Base-by-base conservation (phyloP, 2,329 filamentous ascomycete species). In the Fusarium duplospermum region DNA sequence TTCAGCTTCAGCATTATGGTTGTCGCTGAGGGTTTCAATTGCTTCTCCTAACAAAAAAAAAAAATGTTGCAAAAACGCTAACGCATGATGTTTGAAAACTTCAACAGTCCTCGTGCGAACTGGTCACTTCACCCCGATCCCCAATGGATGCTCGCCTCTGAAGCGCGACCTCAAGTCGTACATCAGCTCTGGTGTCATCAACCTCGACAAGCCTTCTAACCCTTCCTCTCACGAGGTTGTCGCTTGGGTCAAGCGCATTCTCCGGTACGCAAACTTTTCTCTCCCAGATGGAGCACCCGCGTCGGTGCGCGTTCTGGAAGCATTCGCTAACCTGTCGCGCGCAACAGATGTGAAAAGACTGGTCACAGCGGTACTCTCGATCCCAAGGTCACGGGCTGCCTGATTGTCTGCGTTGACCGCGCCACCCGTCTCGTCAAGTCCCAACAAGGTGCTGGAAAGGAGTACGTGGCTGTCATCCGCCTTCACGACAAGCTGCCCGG, bases 211-310 rank as follows among this genome's bases (percentile, higher is more conserved):
- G 88, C 96, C 96, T 67, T 97, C 95, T 62, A 99, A 99, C 88
- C 96, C 96, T 64, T 98, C 95, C 77, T 96, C 93, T 81, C 96
- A 99, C 89, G 96, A 99, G 89, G 96, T 99, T 76, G 96, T 99
- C 81, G 96, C 96, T 77, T 99, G 96, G 96, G 93, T 98, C 79
- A 99, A 99, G 92, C 93, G 96, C 80, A 98, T 98, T 80, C 89
- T 99, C 66, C 92, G 93, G 93, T 95, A 90, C 75, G 85, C 81
- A 60, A 63, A 65, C 29, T 57, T 65, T 35, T 52, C 35, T 31
- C 52, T 22, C 24, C 6, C 18, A 6, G 11, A 54, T 31, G 27
- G 50, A 57, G 38, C 36, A 40, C 42, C 35, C 64, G 72, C 69
- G 71, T 60, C 62, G 69, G 67, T 50, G 69, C 64, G 67, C 69